phyloP scores from a whole-genome alignment of 2,329 filamentous ascomycete species.

The Paraphoma sp. region DNA sequence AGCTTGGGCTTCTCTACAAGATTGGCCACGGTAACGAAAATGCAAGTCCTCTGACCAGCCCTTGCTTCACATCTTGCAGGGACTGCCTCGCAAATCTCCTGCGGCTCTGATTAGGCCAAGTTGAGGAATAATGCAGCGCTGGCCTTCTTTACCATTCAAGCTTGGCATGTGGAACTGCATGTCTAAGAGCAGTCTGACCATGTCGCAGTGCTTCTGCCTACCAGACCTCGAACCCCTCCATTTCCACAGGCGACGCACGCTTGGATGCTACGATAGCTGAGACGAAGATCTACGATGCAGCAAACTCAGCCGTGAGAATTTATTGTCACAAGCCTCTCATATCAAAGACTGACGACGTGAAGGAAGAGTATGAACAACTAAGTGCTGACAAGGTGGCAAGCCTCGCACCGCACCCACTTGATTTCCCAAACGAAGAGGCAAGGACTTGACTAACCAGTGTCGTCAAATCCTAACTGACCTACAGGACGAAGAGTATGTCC shows the following conservation, averaged over 20 bases:
- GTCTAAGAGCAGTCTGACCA: conserved; percentile 8
- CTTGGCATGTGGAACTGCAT: too few species aligned
- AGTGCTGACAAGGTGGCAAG: conserved; percentile 31
- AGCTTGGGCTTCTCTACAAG: conserved; percentile 54
- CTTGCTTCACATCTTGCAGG: too few species aligned
- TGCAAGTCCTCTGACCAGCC: conserved; percentile 49
- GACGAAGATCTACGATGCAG: conserved; percentile 65
- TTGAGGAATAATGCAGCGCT: too few species aligned
- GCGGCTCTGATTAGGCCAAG: too few species aligned
- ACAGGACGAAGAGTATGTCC: conserved; percentile 40
- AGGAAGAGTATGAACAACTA: conserved; percentile 44
- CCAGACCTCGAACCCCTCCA: conserved; percentile 53
- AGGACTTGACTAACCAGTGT: too few species aligned
- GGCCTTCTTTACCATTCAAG: too few species aligned
- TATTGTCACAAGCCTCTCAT: not conserved
- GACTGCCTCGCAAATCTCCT: too few species aligned
- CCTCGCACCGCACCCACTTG: conserved; percentile 23
- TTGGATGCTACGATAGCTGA: conserved; percentile 71
- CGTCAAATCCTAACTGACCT: conserved; percentile 1
- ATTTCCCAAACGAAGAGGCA: conserved; percentile 33
- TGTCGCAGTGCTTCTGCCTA: conserved; percentile 56
- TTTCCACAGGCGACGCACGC: conserved; percentile 57
- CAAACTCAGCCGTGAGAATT: conserved; percentile 61
- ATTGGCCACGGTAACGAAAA: conserved; percentile 53
- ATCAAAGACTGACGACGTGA: conserved; percentile 20